phyloP scores from a whole-genome alignment of 2,329 filamentous ascomycete genomes.

The Penicillium sumatraense region DNA sequence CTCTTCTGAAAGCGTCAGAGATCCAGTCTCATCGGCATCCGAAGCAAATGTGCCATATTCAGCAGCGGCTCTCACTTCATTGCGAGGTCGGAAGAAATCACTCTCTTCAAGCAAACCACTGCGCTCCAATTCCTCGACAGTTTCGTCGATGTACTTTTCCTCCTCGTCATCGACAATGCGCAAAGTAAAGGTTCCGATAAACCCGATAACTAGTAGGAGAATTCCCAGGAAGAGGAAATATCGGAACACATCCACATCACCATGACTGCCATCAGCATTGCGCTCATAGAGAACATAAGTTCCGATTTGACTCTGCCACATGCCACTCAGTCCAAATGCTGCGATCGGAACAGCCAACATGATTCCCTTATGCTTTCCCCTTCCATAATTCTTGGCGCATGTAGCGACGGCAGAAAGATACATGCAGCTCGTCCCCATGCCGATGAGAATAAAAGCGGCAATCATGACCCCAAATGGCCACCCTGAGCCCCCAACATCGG shows the following conservation, averaged over 20 bases:
- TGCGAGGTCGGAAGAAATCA: slow-evolving; percentile 67
- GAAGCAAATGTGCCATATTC: slow-evolving; percentile 49
- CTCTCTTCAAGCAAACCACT: slow-evolving; percentile 77
- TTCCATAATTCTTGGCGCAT: slow-evolving; percentile 96
- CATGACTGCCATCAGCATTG: slow-evolving; percentile 62
- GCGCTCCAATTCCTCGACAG: slow-evolving; percentile 86
- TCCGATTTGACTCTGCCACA: slow-evolving; percentile 93
- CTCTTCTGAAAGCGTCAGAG: slow-evolving; percentile 43
- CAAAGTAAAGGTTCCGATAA: slow-evolving; percentile 74
- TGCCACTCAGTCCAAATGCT: slow-evolving; percentile 87
- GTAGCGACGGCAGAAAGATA: slow-evolving; percentile 92
- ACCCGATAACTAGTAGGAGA: slow-evolving; percentile 71
- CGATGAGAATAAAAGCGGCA: slow-evolving; percentile 79
- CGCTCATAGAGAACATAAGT: slow-evolving; percentile 76
- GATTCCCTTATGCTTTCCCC: slow-evolving; percentile 82
- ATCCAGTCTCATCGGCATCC: slow-evolving; percentile 42
- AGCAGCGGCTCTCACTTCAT: slow-evolving; percentile 45
- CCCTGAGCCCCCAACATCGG: slow-evolving; percentile 56
- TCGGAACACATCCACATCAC: slow-evolving; percentile 73
- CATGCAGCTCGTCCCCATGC: slow-evolving; percentile 82
- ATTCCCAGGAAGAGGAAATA: slow-evolving; percentile 86
- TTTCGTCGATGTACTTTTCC: slow-evolving; percentile 80
- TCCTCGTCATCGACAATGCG: slow-evolving; percentile 79
- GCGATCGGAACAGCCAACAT: slow-evolving; percentile 91
- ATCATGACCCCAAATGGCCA: slow-evolving; percentile 86